phyloP scores from a whole-genome alignment of 495 filamentous ascomycete species.

The Pyronema omphalodes region DNA sequence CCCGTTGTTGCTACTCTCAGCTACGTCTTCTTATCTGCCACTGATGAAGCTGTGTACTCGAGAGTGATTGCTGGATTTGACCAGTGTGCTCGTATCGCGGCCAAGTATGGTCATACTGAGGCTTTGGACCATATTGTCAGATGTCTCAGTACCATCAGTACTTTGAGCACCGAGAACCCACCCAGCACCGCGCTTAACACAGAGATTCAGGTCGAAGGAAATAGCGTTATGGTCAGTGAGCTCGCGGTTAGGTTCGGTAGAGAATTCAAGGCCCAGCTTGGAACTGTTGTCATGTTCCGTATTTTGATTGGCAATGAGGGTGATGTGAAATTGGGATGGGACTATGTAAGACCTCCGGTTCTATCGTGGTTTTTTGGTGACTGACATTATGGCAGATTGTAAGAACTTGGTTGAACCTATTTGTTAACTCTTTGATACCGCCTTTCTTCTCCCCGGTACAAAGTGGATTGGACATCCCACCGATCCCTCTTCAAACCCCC shows the following conservation, averaged over 20 bases:
- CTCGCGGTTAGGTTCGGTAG: constrained; percentile 90
- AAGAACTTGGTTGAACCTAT: constrained; percentile 84
- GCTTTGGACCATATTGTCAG: constrained; percentile 81
- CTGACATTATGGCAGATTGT: constrained; percentile 41
- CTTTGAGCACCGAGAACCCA: constrained; percentile 50
- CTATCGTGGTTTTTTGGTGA: constrained; percentile 9
- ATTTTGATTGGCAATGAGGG: constrained; percentile 70
- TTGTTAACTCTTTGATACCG: constrained; percentile 84
- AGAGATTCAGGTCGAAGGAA: constrained; percentile 78
- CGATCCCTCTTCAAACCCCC: constrained; percentile 80
- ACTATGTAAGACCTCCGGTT: constrained; percentile 39
- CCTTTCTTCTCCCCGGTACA: constrained; percentile 58
- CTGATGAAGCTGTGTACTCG: constrained; percentile 90
- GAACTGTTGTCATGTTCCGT: constrained; percentile 81
- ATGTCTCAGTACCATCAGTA: constrained; percentile 76
- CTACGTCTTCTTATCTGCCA: constrained; percentile 97
- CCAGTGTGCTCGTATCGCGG: constrained; percentile 86
- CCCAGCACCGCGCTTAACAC: constrained; percentile 84
- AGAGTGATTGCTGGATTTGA: constrained; percentile 86
- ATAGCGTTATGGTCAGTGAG: constrained; percentile 97
- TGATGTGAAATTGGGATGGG: constrained; percentile 62
- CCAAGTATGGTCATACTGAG: constrained; percentile 65
- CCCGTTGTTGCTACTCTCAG: constrained; percentile 86
- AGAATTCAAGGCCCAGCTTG: constrained; percentile 82
- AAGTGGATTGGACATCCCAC: constrained; percentile 51